Percentiles rank a stretch among this genome's conserved stretches.
phyloP scores from a whole-genome alignment of 306 rosid species.

The Vicia sativa region DNA sequence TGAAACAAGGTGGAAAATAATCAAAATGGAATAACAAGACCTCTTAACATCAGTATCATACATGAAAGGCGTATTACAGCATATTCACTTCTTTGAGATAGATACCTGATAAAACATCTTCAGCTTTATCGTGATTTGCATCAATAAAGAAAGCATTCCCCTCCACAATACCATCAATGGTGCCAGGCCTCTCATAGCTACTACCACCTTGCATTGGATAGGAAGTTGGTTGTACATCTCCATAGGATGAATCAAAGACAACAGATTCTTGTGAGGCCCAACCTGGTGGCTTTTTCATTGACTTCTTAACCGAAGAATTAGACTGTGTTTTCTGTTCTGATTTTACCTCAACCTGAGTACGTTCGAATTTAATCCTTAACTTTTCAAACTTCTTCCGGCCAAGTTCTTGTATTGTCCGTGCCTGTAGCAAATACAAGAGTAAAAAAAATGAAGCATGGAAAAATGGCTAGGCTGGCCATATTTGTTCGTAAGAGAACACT shows the following conservation, averaged over 20 bases:
- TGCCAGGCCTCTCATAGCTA: constrained; percentile 64
- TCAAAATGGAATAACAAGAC: constrained; percentile 33
- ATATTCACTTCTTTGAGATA: constrained; percentile 36
- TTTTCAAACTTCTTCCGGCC: constrained; percentile 83
- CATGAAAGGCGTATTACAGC: constrained; percentile 6
- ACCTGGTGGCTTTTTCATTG: constrained; percentile 63
- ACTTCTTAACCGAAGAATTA: constrained; percentile 69
- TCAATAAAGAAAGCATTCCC: constrained; percentile 67
- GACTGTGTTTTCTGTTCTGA: constrained; percentile 64
- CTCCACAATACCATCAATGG: constrained; percentile 63
- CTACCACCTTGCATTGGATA: constrained; percentile 58
- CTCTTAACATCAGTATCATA: constrained; percentile 8
- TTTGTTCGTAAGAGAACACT: constrained; percentile 3
- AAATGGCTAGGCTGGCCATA: constrained; percentile 1
- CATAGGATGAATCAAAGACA: constrained; percentile 86
- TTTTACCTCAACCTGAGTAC: constrained; percentile 67
- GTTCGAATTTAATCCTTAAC: constrained; percentile 56
- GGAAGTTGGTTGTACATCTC: constrained; percentile 60
- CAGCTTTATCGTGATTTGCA: constrained; percentile 70
- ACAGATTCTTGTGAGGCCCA: constrained; percentile 72
- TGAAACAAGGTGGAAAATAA: constrained; percentile 47
- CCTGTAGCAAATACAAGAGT: constrained; percentile 55
- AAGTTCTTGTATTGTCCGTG: constrained; percentile 92
- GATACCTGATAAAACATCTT: constrained; percentile 79
- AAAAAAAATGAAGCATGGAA: constrained; percentile 27